A percentile compares a stretch with the other conserved stretches of the same genome.
Conservation (phyloP, 2,329 filamentous ascomycete species). For the Alternaria triticimaculans region DNA sequence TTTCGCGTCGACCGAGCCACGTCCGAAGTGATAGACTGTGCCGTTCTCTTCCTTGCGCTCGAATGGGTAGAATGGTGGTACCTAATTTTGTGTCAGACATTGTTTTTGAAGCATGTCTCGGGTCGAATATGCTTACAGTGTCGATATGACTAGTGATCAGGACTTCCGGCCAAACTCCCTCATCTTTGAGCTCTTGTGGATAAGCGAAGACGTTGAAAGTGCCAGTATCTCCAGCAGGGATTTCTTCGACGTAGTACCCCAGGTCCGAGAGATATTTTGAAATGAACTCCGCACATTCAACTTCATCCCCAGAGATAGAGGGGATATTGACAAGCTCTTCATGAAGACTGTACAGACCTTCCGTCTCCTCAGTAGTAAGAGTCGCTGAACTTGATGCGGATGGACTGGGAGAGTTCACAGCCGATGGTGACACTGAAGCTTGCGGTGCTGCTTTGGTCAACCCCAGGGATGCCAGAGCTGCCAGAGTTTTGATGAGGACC, state of each 20-base stretch:
- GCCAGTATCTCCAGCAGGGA: slow-evolving; percentile 45
- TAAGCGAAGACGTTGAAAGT: slow-evolving; percentile 81
- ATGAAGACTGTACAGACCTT: slow-evolving; percentile 34
- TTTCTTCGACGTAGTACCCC: slow-evolving; percentile 57
- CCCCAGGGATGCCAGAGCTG: not conserved
- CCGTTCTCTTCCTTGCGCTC: slow-evolving; percentile 55
- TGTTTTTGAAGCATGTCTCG: not conserved
- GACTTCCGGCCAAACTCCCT: slow-evolving; percentile 58
- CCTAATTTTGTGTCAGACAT: slow-evolving; percentile 9
- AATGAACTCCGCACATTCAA: slow-evolving; percentile 70
- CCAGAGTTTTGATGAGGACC: not conserved
- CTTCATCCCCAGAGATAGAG: slow-evolving; percentile 63
- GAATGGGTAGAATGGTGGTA: slow-evolving; percentile 72
- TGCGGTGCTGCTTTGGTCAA: slow-evolving; percentile 11
- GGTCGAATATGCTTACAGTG: slow-evolving; percentile 49
- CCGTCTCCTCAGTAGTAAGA: slow-evolving; percentile 22
- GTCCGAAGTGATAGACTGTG: slow-evolving; percentile 63
- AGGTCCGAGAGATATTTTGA: slow-evolving; percentile 66
- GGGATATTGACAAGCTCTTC: slow-evolving; percentile 35
- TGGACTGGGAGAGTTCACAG: slow-evolving; percentile 6
- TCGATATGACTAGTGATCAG: slow-evolving; percentile 84
- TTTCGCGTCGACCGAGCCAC: slow-evolving; percentile 70
- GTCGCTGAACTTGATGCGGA: not conserved
- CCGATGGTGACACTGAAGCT: slow-evolving; percentile 3
- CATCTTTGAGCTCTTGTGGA: slow-evolving; percentile 41